Percentiles rank a stretch among this genome's conserved stretches.
These are phyloP conservation scores for Sutorius eximius DNA, from an alignment of 1,284 basidiomycete genomes.

Conservation along the genomic window DNA sequence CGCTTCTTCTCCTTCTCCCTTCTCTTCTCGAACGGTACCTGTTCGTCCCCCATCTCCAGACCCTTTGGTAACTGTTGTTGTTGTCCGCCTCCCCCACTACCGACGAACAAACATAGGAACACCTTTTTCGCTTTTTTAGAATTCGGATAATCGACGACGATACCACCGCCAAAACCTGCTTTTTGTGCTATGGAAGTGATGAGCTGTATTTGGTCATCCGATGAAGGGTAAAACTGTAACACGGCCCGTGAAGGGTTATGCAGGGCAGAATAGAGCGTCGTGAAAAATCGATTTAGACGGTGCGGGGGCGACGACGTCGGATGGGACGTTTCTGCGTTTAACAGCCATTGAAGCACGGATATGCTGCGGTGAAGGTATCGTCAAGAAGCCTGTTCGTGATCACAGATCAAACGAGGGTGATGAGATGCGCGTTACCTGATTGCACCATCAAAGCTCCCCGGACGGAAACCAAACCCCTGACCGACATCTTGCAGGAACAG, in stretches of 20 bases:
- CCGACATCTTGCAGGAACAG: conserved; percentile 92
- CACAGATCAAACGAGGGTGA: neutral
- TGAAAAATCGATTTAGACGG: conserved; percentile 93
- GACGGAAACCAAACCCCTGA: conserved; percentile 91
- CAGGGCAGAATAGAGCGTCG: conserved; percentile 90
- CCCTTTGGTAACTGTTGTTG: conserved; percentile 70
- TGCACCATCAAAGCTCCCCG: conserved; percentile 96
- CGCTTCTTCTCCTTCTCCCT: conserved; percentile 58
- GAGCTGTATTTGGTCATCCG: conserved; percentile 93
- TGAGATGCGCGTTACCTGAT: conserved; percentile 69
- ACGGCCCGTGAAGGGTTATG: conserved; percentile 92
- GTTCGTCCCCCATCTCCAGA: conserved; percentile 63
- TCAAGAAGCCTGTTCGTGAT: neutral
- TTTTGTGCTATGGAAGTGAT: conserved; percentile 92
- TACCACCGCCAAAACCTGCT: conserved; percentile 95
- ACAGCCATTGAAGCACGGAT: conserved; percentile 97
- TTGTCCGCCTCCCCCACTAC: conserved; percentile 57
- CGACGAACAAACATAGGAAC: conserved; percentile 87
- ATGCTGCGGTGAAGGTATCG: conserved; percentile 55
- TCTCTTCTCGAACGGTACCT: conserved; percentile 67
- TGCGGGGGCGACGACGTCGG: conserved; percentile 91
- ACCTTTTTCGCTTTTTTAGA: conserved; percentile 93
- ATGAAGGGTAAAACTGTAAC: conserved; percentile 94
- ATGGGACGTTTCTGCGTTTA: conserved; percentile 94
- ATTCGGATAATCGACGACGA: conserved; percentile 97